Base-by-base conservation (phyloP, 371 early-diverging fungal species). In the Rhizomucor pusillus region DNA sequence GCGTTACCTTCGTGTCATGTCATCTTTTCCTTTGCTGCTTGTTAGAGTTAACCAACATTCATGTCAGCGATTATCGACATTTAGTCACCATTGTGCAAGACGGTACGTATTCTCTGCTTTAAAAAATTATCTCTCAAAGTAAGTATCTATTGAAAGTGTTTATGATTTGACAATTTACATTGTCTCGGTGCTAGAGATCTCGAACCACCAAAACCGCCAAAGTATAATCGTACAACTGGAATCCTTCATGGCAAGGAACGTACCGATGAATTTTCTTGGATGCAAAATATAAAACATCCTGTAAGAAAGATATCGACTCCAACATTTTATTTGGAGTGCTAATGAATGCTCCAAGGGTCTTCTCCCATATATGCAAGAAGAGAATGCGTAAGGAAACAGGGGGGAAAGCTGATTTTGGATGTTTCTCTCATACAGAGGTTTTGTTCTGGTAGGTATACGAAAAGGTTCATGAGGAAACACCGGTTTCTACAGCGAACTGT, bases 281-380 rank as follows among this genome's bases (percentile, higher is more conserved):
- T 84, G 80, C 69, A 82, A 43, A 64, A 80, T 46, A 52, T 69
- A 44, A 54, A 77, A 29, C 70, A 80, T 54, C 71, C 75, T 45
- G 84, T 81, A 81, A 56, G 54, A 14, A 14, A 16, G 11, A 12
- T 37, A 11, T 50, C 14, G 33, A 45, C 3, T 22, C 48, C 41
- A 23, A 56, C 40, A 44, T 12, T 16, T 13, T 20, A 45, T 37
- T 12, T 5, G 41, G 41, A 16, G 19, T 14, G 33, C 6, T n/a
- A 12, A 14, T 47, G 12, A 19, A 22, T 47, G 3, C 29, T 29
- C 29, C 7, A 29, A 81, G 82, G 67, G 71, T 24, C 55, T 86
- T 2, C 59, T 62, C 40, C 54, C 73, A 0, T 82, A 80, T 50
- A 80, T 86, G 19, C 69, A 74, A 22, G 66, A 75, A 2, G 86